Percentiles rank a stretch among this genome's conserved stretches.
phyloP scores from a whole-genome alignment of 345 rosid genomes.

The Murraya paniculata region DNA sequence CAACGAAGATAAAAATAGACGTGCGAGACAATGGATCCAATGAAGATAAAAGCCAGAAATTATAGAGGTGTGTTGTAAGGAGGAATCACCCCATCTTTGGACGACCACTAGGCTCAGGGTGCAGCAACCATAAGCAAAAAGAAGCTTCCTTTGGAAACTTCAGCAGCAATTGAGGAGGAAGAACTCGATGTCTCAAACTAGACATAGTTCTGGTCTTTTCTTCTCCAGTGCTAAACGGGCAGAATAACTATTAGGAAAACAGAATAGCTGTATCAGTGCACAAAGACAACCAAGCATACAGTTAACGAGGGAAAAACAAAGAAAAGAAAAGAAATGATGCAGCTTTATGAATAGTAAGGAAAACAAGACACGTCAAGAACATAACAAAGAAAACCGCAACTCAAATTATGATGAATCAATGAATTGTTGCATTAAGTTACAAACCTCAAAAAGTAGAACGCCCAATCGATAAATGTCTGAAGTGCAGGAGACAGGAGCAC shows the following conservation, averaged over 20 bases:
- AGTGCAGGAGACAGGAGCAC: conserved; percentile 62
- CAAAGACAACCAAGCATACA: conserved; percentile 8
- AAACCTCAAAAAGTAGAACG: conserved; percentile 89
- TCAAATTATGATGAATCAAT: neutral
- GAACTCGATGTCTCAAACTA: conserved; percentile 91
- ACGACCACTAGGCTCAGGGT: conserved; percentile 83
- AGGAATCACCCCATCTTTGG: conserved; percentile 67
- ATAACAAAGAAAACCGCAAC: neutral
- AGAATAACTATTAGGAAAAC: conserved; percentile 50
- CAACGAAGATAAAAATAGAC: neutral
- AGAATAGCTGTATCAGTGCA: conserved; percentile 31
- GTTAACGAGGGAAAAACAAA: neutral
- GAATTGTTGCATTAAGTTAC: conserved; percentile 10
- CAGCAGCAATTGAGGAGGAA: conserved; percentile 84
- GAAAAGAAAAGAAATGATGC: too few species aligned
- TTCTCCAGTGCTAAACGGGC: conserved; percentile 62
- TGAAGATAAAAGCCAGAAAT: neutral
- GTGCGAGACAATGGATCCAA: neutral
- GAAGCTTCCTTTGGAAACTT: conserved; percentile 94
- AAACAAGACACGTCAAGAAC: neutral
- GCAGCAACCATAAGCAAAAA: conserved; percentile 89
- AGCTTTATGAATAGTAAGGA: neutral
- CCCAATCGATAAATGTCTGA: conserved; percentile 90
- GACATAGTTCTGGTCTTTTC: conserved; percentile 87
- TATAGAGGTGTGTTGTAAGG: neutral